A percentile compares a stretch with the other conserved stretches of the same genome.
These are phyloP conservation scores for Pinus tabuliformis DNA, from an alignment of 75 land plant species.

Conservation along the genomic window DNA sequence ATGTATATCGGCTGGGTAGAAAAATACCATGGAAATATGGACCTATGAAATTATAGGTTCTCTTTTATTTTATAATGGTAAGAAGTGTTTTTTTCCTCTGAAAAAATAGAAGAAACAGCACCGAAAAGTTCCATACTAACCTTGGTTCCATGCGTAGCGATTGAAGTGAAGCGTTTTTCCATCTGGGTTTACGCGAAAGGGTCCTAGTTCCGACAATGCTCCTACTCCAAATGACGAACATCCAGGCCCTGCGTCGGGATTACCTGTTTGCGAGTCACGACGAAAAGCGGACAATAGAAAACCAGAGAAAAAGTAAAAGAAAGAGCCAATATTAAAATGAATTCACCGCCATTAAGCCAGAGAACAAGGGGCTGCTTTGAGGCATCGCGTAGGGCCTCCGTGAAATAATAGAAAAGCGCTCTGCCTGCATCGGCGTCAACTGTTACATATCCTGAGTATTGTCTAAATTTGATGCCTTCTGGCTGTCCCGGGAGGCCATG, in stretches of 20 bases:
- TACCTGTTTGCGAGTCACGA: not conserved
- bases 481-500: conserved; percentile 58
- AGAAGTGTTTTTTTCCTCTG: too few relatives aligned
- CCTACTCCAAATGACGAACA: conserved; percentile 73
- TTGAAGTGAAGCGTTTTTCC: conserved; percentile 56
- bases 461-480: conserved; percentile 29
- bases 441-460: conserved; percentile 69
- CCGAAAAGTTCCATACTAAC: not conserved
- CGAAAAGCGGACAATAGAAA: too few relatives aligned
- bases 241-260: conserved; percentile 65
- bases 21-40: too few relatives aligned
- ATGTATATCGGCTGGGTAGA: too few relatives aligned
- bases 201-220: conserved; percentile 61
- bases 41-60: too few relatives aligned
- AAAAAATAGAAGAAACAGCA: too few relatives aligned
- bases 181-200: conserved; percentile 55
- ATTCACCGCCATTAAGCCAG: conserved; percentile 65
- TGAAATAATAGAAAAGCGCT: conserved; percentile 71
- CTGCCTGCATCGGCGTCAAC: conserved; percentile 48
- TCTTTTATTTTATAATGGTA: too few relatives aligned
- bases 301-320: not conserved
- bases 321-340: not conserved
- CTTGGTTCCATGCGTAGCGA: conserved; percentile 56
- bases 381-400: conserved; percentile 35
- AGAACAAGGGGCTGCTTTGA: conserved; percentile 39